Evolutionary conservation across 2,329 filamentous ascomycete genomes (phyloP).

Genomic region (Claviceps sp.): DNA sequence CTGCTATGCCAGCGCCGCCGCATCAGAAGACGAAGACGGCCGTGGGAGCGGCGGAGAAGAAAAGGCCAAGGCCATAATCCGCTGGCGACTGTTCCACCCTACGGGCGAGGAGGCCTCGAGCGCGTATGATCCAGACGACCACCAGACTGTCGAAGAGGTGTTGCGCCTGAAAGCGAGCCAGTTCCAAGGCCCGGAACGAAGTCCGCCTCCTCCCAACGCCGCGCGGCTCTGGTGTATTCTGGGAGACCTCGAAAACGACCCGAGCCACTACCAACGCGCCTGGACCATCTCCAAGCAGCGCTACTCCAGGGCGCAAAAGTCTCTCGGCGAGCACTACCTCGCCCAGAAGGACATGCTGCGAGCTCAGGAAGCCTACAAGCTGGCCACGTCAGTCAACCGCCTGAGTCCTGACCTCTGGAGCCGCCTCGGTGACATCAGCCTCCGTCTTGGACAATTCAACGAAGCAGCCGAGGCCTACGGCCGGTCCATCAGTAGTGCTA

Average conservation of each 20-base stretch:
- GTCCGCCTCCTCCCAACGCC: constrained; percentile 66
- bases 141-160: constrained; percentile 39
- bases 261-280: constrained; percentile 65
- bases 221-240: constrained; percentile 86
- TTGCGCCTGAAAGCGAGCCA: constrained; percentile 40
- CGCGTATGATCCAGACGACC: constrained; percentile 32
- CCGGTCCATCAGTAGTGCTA: constrained; percentile 55
- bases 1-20: constrained; percentile 56
- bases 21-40: constrained; percentile 43
- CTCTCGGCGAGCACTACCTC: constrained; percentile 68
- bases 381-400: constrained; percentile 66
- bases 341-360: constrained; percentile 49
- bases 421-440: constrained; percentile 73
- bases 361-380: constrained; percentile 64
- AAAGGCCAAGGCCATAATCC: constrained; percentile 64
- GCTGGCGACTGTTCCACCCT: constrained; percentile 64
- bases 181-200: constrained; percentile 47
- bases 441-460: constrained; percentile 63
- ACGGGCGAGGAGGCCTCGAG: constrained; percentile 24
- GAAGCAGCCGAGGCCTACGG: constrained; percentile 75
- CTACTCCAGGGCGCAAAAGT: constrained; percentile 78
- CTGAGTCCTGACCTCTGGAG: constrained; percentile 80
- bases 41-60: constrained; percentile 53
- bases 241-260: constrained; percentile 71
- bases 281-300: constrained; percentile 75